Base-by-base conservation (phyloP, 2,329 filamentous ascomycete genomes). In the Paraphaeosphaeria minitans region DNA sequence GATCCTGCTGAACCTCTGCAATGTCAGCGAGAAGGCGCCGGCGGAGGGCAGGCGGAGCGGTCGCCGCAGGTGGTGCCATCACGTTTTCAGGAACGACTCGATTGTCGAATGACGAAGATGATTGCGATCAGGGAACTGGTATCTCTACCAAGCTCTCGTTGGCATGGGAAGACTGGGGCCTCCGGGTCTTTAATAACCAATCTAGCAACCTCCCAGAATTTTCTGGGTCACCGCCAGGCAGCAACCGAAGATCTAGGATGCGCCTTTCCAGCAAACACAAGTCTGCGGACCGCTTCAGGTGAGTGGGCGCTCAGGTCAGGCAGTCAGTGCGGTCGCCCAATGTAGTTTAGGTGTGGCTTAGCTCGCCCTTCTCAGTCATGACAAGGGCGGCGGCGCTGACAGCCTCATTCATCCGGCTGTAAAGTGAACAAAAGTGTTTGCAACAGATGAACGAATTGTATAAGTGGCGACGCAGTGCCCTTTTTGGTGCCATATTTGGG, bases 1-100 rank as follows among this genome's bases (percentile, higher is more conserved):
- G 81, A 43, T 79, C 68, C 24, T 72, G 67, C 46, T 79, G 71
- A 16, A 84, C 69, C 63, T 84, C 82, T 12, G 75, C 73, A 31
- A 84, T 78, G 54, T 84, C 82, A 24, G 71, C 70, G 14, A 83
- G 65, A 6, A 72, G 67, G 1, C 68, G 64, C 9, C 58, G 54
- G 79, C 46, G 55, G 21, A 68, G 61, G 14, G 61, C 53, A 33
- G 49, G 31, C 14, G 57, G 39, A 27, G 50, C 46, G 21, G 46
- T 48, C 47, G 46, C 37, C 16, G 48, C 12, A 41, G 21, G 19
- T 9, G 35, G 8, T 9, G 48, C 21, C 48, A 51, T 51, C 13
- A 27, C 13, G 22, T 29, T 12, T 51, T 13, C 12, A 29, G 27
- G 4, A 35, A 21, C 3, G 58, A 3, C 14, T 19, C n/a, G 49